Conservation (phyloP, 164 flowering plant species). For the Buxus sempervirens region DNA sequence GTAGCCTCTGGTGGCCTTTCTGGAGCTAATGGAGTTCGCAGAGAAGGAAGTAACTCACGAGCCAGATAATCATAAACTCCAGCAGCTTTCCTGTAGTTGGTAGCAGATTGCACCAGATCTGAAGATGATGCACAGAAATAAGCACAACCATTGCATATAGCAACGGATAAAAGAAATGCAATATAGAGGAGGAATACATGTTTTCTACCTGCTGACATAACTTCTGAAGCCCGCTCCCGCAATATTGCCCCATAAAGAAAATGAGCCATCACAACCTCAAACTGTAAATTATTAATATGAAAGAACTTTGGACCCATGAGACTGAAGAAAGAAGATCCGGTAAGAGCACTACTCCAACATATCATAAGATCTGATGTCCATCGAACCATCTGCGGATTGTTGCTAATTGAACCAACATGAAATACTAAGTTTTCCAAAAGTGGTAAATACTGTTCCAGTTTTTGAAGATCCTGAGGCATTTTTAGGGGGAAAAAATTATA, state of each 20-base stretch:
- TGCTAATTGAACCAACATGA: slow-evolving; percentile 29
- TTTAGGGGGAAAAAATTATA: slow-evolving; percentile 1
- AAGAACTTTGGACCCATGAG: slow-evolving; percentile 39
- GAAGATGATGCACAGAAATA: slow-evolving; percentile 10
- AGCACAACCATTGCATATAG: slow-evolving; percentile 4
- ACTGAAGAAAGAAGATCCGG: slow-evolving; percentile 34
- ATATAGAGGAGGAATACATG: not conserved
- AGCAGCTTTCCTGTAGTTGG: slow-evolving; percentile 61
- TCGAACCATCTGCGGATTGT: slow-evolving; percentile 17
- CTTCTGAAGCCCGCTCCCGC: slow-evolving; percentile 51
- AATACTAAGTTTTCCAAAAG: slow-evolving; percentile 50
- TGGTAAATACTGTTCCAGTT: slow-evolving; percentile 55
- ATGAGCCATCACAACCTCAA: slow-evolving; percentile 60
- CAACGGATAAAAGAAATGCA: not conserved
- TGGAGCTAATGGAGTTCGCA: slow-evolving; percentile 23
- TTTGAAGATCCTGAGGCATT: slow-evolving; percentile 48
- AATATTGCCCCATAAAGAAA: slow-evolving; percentile 60
- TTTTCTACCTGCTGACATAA: slow-evolving; percentile 36
- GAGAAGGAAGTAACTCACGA: slow-evolving; percentile 36
- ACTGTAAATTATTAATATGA: slow-evolving; percentile 40
- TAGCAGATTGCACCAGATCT: slow-evolving; percentile 62
- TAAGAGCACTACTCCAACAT: slow-evolving; percentile 54
- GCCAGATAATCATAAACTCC: slow-evolving; percentile 59
- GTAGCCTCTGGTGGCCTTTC: slow-evolving; percentile 57
- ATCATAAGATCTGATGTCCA: slow-evolving; percentile 51